These are phyloP conservation scores for Hanseniaspora uvarum DNA, from an alignment of 1,139 yeast genomes.

Conservation along the genomic window DNA sequence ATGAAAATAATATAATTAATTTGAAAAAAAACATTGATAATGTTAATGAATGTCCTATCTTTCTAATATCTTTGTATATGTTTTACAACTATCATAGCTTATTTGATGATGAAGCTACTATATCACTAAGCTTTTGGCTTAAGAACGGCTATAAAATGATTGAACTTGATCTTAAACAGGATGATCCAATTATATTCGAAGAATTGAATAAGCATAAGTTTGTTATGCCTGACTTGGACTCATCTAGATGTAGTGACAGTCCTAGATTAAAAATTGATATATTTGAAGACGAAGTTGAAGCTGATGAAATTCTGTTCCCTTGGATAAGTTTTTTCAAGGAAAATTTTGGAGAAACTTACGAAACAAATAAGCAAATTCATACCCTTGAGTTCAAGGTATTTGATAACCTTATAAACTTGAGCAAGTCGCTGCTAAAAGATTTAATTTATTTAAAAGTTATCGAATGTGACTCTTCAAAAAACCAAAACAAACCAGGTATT, in stretches of 20 bases:
- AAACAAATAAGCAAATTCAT: background rate
- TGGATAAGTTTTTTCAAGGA: slow-evolving; percentile 14
- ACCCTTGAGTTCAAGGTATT: background rate
- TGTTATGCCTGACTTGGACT: background rate
- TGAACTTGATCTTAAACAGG: background rate
- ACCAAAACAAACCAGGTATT: background rate
- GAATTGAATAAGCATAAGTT: background rate
- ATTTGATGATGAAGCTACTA: slow-evolving; percentile 11
- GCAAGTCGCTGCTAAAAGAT: slow-evolving; percentile 8
- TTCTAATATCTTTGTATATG: slow-evolving; percentile 5
- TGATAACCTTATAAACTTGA: slow-evolving; percentile 5
- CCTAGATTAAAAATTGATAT: slow-evolving; percentile 6
- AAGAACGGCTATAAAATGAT: background rate
- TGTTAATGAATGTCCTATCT: slow-evolving; percentile 7
- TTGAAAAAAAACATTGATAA: background rate
- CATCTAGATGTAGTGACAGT: background rate
- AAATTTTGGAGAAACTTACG: background rate
- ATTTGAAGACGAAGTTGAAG: slow-evolving; percentile 1
- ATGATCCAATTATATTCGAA: background rate
- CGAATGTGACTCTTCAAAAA: background rate
- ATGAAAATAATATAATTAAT: background rate
- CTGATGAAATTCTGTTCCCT: slow-evolving; percentile 15
- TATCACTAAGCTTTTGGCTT: background rate
- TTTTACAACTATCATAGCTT: slow-evolving; percentile 11
- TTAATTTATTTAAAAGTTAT: slow-evolving; percentile 10